A percentile compares a stretch with the other conserved stretches of the same genome.
Evolutionary conservation across 2,329 filamentous ascomycete species (phyloP).

Genomic region (Claviceps arundinis): DNA sequence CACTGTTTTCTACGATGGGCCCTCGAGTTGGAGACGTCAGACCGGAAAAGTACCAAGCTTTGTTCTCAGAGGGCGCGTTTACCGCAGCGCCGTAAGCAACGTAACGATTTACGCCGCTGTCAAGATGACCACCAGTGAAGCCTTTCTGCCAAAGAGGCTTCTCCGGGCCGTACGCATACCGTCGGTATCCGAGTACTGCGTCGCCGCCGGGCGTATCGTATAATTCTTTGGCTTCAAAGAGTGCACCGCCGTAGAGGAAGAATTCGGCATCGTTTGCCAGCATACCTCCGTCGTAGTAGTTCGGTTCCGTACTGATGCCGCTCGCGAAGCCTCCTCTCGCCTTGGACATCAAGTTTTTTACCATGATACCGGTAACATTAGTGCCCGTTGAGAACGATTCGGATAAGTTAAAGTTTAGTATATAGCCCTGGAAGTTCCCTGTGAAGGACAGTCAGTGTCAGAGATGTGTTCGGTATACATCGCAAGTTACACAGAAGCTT

Average conservation of each 20-base stretch:
- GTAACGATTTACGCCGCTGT: conserved; percentile 41
- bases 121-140: conserved; percentile 28
- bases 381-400: conserved; percentile 35
- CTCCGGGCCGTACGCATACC: conserved; percentile 35
- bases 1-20: conserved; percentile 26
- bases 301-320: conserved; percentile 38
- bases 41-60: conserved; percentile 60
- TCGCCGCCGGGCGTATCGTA: conserved; percentile 28
- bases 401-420: conserved; percentile 47
- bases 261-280: conserved; percentile 51
- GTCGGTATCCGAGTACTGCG: conserved; percentile 36
- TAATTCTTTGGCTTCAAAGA: conserved; percentile 22
- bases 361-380: conserved; percentile 41
- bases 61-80: conserved; percentile 55
- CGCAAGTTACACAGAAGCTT: background rate
- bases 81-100: conserved; percentile 50
- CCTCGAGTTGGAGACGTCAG: conserved; percentile 38
- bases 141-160: conserved; percentile 28
- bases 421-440: conserved; percentile 39
- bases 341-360: conserved; percentile 30
- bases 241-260: conserved; percentile 47
- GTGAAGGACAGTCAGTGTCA: conserved; percentile 3
- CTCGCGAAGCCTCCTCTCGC: conserved; percentile 31
- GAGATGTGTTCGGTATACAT: background rate
- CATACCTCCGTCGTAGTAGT: conserved; percentile 49